Evolutionary conservation across 139 green algal genomes (phyloP).

Genomic region (Dunaliella primolecta): DNA sequence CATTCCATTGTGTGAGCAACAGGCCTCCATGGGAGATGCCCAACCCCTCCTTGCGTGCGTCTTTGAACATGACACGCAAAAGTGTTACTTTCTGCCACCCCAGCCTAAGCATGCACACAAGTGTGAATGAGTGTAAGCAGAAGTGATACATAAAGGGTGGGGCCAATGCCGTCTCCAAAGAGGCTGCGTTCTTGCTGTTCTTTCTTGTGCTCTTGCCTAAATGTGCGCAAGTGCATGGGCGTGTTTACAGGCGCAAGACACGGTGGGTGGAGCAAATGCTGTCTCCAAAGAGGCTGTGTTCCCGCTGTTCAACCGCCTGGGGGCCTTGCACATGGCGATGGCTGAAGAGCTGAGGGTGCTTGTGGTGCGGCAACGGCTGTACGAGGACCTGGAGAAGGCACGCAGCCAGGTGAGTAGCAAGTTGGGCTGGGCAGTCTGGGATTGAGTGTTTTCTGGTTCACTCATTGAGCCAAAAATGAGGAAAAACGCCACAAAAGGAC

Average conservation of each 20-base stretch:
- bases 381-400: slow-evolving; percentile 21
- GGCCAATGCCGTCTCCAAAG: slow-evolving; percentile 40
- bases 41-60: too few species aligned
- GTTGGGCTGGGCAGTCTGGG: too few species aligned
- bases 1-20: too few species aligned
- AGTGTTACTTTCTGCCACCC: too few species aligned
- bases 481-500: too few species aligned
- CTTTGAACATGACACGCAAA: too few species aligned
- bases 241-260: slow-evolving; percentile 17
- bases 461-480: too few species aligned
- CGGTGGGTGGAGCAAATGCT: slow-evolving; percentile 25
- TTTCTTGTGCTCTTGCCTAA: background rate
- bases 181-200: slow-evolving; percentile 44
- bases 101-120: background rate
- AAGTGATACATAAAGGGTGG: slow-evolving; percentile 25
- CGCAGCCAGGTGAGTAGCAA: background rate
- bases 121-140: background rate
- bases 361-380: slow-evolving; percentile 41
- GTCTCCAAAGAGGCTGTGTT: slow-evolving; percentile 49
- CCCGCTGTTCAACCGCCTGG: slow-evolving; percentile 46
- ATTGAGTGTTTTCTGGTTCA: too few species aligned
- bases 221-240: background rate
- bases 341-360: slow-evolving; percentile 49
- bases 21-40: too few species aligned
- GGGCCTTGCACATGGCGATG: slow-evolving; percentile 26